Evolutionary conservation across 257 asterid species (phyloP), one percentile per base, ranked within the genome.

Genomic region (Primulina tabacum): DNA sequence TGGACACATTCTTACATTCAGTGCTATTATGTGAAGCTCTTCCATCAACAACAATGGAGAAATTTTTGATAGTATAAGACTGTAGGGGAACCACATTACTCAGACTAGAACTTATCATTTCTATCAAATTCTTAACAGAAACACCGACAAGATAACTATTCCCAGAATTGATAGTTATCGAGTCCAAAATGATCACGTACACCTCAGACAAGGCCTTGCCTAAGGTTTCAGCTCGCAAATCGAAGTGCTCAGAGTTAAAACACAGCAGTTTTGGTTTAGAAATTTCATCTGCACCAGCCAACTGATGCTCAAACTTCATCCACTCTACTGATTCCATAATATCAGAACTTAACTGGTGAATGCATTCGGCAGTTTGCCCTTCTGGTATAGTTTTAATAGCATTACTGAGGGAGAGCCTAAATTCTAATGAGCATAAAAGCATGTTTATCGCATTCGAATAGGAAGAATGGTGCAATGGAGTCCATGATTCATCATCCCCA

Each of bases 321-420:
- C 96, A 90, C 77, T 84, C 84, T 50, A 93, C 79, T 61, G 97
- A 84, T 71, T 90, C 92, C 67, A 70, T 75, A 61, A 89, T 62
- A 82, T 89, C 96, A 59, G 81, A 77, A 65, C 78, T 80, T 65
- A 93, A 76, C 67, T 78, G 83, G 47, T 69, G 86, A 68, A 93
- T 85, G 82, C 87, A 90, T 47, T 83, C 96, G 74, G 95, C 83
- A 38, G 90, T 89, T 82, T 89, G 97, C 75, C 98, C 97, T 84
- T 93, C 98, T 9, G 98, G 98, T 73, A 93, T 82, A 69, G 89
- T 79, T 77, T 82, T 84, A 65, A 86, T 78, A 73, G 95, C 96
- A 60, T 78, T 90, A 74, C 87, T 75, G 75, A 89, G 78, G 69
- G 99, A 89, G 75, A 77, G 80, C 77, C 85, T 82, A 78, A 93